Base-by-base conservation (phyloP, 2,329 filamentous ascomycete species). In the Pseudopyricularia javanii region DNA sequence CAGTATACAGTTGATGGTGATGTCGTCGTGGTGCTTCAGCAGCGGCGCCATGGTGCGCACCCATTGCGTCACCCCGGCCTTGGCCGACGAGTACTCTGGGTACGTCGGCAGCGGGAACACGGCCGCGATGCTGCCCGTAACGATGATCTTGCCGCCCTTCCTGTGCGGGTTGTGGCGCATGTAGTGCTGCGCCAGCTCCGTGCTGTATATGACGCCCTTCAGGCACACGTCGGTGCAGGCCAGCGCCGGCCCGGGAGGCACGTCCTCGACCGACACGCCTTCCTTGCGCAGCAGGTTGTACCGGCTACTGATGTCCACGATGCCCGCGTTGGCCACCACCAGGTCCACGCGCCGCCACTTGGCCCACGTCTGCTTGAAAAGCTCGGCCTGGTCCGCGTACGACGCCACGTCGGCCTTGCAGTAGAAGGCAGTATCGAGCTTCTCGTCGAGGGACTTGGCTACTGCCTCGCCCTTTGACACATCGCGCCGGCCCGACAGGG, bases 41-140 rank as follows among this genome's bases (percentile, higher is more conserved):
- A 73, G 40, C 1, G 64, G 66, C 1, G 69, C 68, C 35, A 66
- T 56, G 1, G 64, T 65, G 11, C 69, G 67, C 4, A 72, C 64
- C 55, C 72, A 73, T 24, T 65, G 61, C 32, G 68, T 61, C 8
- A 74, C 67, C 0, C 68, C 75, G 3, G 75, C 72, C 57, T 78
- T 78, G 7, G 73, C 70, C n/a, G 71, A 71, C 52, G 67, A 69
- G 59, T 78, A 77, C 57, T 77, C 70, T 0, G 74, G 74, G 54
- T 70, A 72, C 0, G 67, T 63, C 8, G 62, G 56, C 54, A 73
- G 69, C 1, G 74, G 72, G 49, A 70, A 69, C 1, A 76, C 56
- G 1, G 63, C 70, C 2, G 69, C 68, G 54, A 71, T 67, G 54
- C 68, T 73, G 2, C 66, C 65, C 1, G 73, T 75, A 11, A 74